Conservation (phyloP, 108 stramenopile genomes). For the Seminavis robusta region DNA sequence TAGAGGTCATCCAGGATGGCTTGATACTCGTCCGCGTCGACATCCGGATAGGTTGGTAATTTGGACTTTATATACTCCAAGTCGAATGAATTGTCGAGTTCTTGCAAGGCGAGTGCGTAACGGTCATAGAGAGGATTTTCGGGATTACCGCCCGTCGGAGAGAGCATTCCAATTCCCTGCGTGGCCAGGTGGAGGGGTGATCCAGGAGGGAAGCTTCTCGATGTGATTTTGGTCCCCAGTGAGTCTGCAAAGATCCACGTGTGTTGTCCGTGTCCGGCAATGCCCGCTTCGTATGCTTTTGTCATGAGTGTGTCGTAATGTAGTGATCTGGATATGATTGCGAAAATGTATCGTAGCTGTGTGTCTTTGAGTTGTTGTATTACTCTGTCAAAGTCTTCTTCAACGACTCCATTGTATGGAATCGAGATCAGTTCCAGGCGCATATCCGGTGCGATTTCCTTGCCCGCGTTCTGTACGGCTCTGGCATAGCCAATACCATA, state of each 20-base stretch:
- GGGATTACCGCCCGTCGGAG: conserved; percentile 1
- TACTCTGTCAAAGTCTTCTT: no score
- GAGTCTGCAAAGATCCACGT: conserved; percentile 38
- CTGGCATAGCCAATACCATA: conserved; percentile 50
- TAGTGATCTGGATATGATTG: not conserved
- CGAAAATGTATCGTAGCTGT: conserved; percentile 15
- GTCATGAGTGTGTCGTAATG: conserved; percentile 18
- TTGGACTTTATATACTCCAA: conserved; percentile 1
- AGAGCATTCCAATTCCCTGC: conserved; percentile 8
- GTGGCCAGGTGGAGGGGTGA: conserved; percentile 8
- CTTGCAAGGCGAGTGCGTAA: not conserved
- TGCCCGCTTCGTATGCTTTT: conserved; percentile 28
- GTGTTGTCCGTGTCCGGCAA: conserved; percentile 32
- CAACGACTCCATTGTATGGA: not conserved
- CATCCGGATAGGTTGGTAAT: not conserved
- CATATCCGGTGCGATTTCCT: conserved; percentile 30
- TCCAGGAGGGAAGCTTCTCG: not conserved
- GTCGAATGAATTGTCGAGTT: not conserved
- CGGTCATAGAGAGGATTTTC: not conserved
- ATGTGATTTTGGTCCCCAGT: not conserved
- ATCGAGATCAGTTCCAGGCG: conserved; percentile 5
- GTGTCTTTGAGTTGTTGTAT: conserved; percentile 8
- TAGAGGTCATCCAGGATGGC: no score
- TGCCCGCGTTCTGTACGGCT: conserved; percentile 29
- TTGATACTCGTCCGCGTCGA: conserved; percentile 1